Conservation (phyloP, 2,329 filamentous ascomycete genomes). For the Penicillium fuscoglaucum region DNA sequence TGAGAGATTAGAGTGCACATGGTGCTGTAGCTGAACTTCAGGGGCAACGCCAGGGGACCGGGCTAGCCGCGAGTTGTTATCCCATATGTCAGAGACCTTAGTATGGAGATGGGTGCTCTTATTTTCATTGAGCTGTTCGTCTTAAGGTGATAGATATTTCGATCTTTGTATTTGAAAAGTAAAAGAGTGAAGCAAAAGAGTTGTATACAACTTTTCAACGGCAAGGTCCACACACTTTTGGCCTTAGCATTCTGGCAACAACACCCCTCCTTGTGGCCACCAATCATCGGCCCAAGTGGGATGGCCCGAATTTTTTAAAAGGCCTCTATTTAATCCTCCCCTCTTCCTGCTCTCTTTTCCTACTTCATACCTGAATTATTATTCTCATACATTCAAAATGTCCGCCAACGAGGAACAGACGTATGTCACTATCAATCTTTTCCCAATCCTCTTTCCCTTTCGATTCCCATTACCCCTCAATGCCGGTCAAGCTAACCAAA, state of each 20-base stretch:
- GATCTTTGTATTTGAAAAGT: neutral
- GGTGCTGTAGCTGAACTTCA: neutral
- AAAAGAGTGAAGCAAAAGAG: neutral
- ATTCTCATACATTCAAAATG: constrained; percentile 54
- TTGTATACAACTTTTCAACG: neutral
- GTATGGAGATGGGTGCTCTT: no score
- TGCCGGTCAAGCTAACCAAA: constrained; percentile 34
- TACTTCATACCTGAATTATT: constrained; percentile 26
- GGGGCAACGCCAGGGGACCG: neutral
- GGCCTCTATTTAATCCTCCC: constrained; percentile 41
- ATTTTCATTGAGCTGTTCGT: no score
- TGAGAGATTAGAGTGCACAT: neutral
- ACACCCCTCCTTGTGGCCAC: constrained; percentile 11
- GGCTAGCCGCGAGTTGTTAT: neutral
- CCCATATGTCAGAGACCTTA: neutral
- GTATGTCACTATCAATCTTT: constrained; percentile 54
- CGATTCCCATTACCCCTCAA: constrained; percentile 19
- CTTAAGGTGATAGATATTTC: no score
- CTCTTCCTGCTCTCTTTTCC: constrained; percentile 17
- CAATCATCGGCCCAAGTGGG: constrained; percentile 8
- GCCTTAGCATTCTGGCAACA: constrained; percentile 5
- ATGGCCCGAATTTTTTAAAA: constrained; percentile 38
- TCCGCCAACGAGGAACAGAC: constrained; percentile 73
- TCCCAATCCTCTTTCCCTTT: constrained; percentile 3
- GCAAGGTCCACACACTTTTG: neutral